phyloP scores from a whole-genome alignment of 73 alveolate species.

The Paramecium tetraurelia region DNA sequence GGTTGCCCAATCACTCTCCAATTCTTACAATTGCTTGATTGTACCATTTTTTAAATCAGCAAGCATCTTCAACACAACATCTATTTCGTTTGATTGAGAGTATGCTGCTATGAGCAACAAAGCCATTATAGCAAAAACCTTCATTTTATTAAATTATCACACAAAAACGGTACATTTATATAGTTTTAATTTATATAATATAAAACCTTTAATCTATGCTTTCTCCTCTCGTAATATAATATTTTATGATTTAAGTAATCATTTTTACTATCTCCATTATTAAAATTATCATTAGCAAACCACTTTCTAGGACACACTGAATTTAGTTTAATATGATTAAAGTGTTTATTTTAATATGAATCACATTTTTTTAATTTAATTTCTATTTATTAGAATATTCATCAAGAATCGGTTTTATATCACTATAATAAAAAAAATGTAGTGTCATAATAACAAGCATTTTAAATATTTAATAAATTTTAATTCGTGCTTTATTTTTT shows the following conservation, averaged over 20 bases:
- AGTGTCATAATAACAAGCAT: background rate
- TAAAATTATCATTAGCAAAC: background rate
- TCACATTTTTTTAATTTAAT: background rate
- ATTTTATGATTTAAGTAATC: background rate
- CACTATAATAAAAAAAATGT: background rate
- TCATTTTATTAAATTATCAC: background rate
- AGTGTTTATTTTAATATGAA: background rate
- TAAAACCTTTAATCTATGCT: background rate
- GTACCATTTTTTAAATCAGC: background rate
- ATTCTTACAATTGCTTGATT: background rate
- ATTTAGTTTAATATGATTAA: background rate
- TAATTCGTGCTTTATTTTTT: background rate
- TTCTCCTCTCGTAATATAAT: background rate
- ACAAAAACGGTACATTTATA: conserved; percentile 18
- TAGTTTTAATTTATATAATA: background rate
- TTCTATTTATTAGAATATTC: background rate
- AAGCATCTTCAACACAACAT: conserved; percentile 29
- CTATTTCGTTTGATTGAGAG: conserved; percentile 26
- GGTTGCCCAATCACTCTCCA: conserved; percentile 9
- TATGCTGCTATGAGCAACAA: background rate
- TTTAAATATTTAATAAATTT: background rate
- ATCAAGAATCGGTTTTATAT: background rate
- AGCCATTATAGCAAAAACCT: conserved; percentile 22
- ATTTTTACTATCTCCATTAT: background rate
- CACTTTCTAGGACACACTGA: background rate